These are phyloP conservation scores for Emergomyces pasteurianus DNA, from an alignment of 2,329 filamentous ascomycete genomes.

Conservation along the genomic window DNA sequence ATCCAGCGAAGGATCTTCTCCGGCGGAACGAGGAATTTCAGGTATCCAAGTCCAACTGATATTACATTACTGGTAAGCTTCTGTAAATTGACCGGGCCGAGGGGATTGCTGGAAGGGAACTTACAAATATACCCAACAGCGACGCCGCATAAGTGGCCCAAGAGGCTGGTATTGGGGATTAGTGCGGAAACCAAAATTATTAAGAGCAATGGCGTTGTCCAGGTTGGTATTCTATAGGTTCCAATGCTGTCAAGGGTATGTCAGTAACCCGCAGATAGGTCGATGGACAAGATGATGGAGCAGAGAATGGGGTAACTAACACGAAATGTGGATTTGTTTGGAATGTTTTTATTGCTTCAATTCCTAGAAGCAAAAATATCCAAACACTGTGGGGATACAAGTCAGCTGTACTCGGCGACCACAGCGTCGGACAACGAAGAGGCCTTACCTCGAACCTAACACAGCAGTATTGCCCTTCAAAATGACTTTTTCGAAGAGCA, in stretches of 20 bases:
- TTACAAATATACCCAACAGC: constrained; percentile 73
- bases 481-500: constrained; percentile 63
- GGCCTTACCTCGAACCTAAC: constrained; percentile 64
- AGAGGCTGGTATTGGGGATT: constrained; percentile 66
- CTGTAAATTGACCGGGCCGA: neutral
- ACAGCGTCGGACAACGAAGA: too few relatives aligned
- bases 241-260: constrained; percentile 35
- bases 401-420: neutral
- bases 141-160: constrained; percentile 81
- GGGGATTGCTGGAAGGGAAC: constrained; percentile 20
- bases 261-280: neutral
- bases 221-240: constrained; percentile 71
- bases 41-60: constrained; percentile 69
- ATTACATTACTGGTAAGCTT: constrained; percentile 2
- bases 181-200: constrained; percentile 64
- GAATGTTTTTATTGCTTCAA: constrained; percentile 78
- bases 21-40: constrained; percentile 79
- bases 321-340: constrained; percentile 66
- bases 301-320: constrained; percentile 23
- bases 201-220: constrained; percentile 74
- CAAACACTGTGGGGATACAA: constrained; percentile 52
- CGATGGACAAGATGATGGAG: neutral
- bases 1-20: constrained; percentile 81
- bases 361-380: constrained; percentile 77
- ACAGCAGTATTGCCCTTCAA: constrained; percentile 60